phyloP scores from a whole-genome alignment of 768 basidiomycete genomes.

The Suillus subaureus region DNA sequence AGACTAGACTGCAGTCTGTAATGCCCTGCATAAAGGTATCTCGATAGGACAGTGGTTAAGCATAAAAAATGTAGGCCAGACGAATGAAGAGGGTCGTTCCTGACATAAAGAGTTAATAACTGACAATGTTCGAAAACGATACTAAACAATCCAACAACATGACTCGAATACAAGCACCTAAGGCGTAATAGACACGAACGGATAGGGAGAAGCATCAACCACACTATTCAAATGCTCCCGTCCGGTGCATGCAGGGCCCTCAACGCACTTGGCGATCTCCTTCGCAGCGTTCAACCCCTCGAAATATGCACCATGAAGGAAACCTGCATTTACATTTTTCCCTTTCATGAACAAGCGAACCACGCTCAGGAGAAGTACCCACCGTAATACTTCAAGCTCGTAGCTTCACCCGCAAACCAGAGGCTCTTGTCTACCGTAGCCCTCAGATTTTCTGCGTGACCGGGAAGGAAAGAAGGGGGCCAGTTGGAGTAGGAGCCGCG shows the following conservation, averaged over 20 bases:
- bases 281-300: conserved; percentile 49
- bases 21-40: too few species aligned
- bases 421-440: conserved; percentile 52
- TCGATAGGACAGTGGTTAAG: too few species aligned
- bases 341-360: conserved; percentile 6
- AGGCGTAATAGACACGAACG: conserved; percentile 10
- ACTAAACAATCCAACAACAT: not conserved
- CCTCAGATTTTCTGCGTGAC: conserved; percentile 57
- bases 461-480: conserved; percentile 60
- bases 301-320: conserved; percentile 59
- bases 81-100: not conserved
- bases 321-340: conserved; percentile 38
- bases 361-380: conserved; percentile 20
- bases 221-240: conserved; percentile 30
- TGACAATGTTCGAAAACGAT: not conserved
- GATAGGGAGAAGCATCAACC: conserved; percentile 37
- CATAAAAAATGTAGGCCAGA: too few species aligned
- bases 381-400: conserved; percentile 61
- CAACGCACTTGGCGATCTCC: conserved; percentile 46
- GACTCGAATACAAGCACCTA: not conserved
- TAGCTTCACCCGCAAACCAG: conserved; percentile 69
- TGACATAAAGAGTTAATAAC: not conserved
- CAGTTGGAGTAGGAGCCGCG: conserved; percentile 64
- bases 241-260: conserved; percentile 24
- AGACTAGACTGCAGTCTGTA: too few species aligned